These are phyloP conservation scores for Neocatenulostroma microsporum DNA, from an alignment of 2,329 filamentous ascomycete species.

Conservation along the genomic window DNA sequence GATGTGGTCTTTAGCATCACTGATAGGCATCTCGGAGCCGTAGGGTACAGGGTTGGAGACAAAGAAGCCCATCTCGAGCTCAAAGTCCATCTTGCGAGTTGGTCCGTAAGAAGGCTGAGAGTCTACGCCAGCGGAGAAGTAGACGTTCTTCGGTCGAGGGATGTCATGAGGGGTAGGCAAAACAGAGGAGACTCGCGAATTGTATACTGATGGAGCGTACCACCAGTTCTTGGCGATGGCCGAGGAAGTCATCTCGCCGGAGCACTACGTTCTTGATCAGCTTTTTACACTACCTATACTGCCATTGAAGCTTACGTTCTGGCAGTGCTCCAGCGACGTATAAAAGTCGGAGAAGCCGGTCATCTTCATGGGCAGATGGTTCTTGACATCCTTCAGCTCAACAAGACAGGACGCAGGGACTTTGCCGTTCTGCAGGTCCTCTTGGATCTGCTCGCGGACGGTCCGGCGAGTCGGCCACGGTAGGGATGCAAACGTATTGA, in stretches of 20 bases:
- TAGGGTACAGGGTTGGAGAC: constrained; percentile 35
- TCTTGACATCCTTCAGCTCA: constrained; percentile 34
- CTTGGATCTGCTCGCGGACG: constrained; percentile 38
- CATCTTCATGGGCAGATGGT: constrained; percentile 51
- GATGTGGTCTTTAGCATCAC: constrained; percentile 59
- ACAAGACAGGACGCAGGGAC: constrained; percentile 24
- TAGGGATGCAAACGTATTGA: constrained; percentile 47
- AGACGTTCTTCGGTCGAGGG: constrained; percentile 42
- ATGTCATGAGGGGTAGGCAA: constrained; percentile 27
- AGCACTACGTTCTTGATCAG: constrained; percentile 29
- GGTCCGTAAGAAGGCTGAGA: constrained; percentile 36
- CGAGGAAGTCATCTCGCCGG: constrained; percentile 35
- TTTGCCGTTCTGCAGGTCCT: constrained; percentile 22
- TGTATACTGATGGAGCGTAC: constrained; percentile 32
- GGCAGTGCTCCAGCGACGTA: constrained; percentile 46
- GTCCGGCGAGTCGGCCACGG: constrained; percentile 27
- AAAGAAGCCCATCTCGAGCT: constrained; percentile 43
- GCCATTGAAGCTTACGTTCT: too few relatives aligned
- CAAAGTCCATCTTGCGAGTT: constrained; percentile 39
- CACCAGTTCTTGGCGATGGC: constrained; percentile 31
- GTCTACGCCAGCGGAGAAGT: constrained; percentile 21
- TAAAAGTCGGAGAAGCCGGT: constrained; percentile 54
- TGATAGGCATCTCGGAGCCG: constrained; percentile 51
- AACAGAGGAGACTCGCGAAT: constrained; percentile 31
- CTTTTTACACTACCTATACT: too few relatives aligned